These are phyloP conservation scores for Porogramme epimiltina DNA, from an alignment of 1,284 basidiomycete species.

Conservation along the genomic window DNA sequence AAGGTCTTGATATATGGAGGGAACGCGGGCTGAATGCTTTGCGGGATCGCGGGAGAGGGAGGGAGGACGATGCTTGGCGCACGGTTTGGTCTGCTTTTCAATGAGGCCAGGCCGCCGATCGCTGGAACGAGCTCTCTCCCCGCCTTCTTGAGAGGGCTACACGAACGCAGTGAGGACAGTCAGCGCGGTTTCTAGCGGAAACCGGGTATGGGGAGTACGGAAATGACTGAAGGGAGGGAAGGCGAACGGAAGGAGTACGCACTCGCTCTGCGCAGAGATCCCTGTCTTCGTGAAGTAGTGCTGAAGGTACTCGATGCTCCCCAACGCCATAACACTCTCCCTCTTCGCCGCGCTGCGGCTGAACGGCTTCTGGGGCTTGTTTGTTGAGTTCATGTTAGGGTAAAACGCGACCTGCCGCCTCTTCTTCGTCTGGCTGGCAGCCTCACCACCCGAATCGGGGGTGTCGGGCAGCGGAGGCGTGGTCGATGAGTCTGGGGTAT, in stretches of 20 bases:
- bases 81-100: slow-evolving; percentile 35
- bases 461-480: slow-evolving; percentile 8
- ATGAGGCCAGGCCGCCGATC: slow-evolving; percentile 54
- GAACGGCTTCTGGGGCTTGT: slow-evolving; percentile 79
- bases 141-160: slow-evolving; percentile 55
- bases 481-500: slow-evolving; percentile 17
- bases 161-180: background rate
- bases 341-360: slow-evolving; percentile 84
- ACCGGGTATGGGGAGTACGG: too few species aligned
- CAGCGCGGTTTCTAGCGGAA: too few species aligned
- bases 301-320: slow-evolving; percentile 86
- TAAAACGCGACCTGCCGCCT: slow-evolving; percentile 74
- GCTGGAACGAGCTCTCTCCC: slow-evolving; percentile 72
- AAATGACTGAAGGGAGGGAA: too few species aligned
- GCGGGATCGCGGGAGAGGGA: slow-evolving; percentile 64
- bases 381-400: slow-evolving; percentile 67
- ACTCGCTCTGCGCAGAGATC: slow-evolving; percentile 72
- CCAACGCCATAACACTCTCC: slow-evolving; percentile 83
- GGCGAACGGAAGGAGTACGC: slow-evolving; percentile 32
- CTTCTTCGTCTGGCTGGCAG: slow-evolving; percentile 32
- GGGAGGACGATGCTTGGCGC: slow-evolving; percentile 60
- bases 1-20: slow-evolving; percentile 60
- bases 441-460: background rate
- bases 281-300: slow-evolving; percentile 88
- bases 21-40: slow-evolving; percentile 43